phyloP scores from a whole-genome alignment of 129 eudicot species.

The Rutidosis leptorrhynchoides region DNA sequence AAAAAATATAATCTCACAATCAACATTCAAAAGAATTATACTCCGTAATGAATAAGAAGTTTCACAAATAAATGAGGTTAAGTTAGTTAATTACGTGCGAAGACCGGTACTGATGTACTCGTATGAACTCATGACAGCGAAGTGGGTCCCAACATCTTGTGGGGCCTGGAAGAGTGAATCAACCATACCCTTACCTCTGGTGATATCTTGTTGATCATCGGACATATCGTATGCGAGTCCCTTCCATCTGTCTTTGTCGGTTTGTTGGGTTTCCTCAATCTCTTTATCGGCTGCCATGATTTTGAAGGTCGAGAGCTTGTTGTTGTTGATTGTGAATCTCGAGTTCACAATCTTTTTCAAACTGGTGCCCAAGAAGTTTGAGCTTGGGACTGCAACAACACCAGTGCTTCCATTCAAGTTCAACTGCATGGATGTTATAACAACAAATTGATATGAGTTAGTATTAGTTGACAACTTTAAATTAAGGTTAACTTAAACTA shows the following conservation, averaged over 20 bases:
- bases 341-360: conserved; percentile 55
- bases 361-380: conserved; percentile 70
- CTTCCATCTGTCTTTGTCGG: conserved; percentile 71
- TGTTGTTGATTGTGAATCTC: conserved; percentile 27
- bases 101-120: conserved; percentile 89
- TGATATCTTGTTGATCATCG: conserved; percentile 93
- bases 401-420: conserved; percentile 57
- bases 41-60: no score
- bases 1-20: conserved; percentile 4
- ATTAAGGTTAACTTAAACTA: background rate
- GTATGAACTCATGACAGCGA: conserved; percentile 69
- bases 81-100: conserved; percentile 35
- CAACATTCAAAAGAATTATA: background rate
- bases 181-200: conserved; percentile 91
- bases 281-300: conserved; percentile 46
- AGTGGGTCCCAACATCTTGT: conserved; percentile 62
- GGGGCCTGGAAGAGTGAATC: conserved; percentile 95
- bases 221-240: conserved; percentile 65
- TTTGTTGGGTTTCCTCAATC: conserved; percentile 55
- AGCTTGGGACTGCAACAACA: conserved; percentile 59
- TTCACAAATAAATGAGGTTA: background rate
- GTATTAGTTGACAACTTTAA: background rate
- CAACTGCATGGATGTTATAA: conserved; percentile 41
- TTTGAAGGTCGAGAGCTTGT: conserved; percentile 34
- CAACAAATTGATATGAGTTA: background rate